Conservation (phyloP, 805 yeast genomes). For the Blastobotrys americana region DNA sequence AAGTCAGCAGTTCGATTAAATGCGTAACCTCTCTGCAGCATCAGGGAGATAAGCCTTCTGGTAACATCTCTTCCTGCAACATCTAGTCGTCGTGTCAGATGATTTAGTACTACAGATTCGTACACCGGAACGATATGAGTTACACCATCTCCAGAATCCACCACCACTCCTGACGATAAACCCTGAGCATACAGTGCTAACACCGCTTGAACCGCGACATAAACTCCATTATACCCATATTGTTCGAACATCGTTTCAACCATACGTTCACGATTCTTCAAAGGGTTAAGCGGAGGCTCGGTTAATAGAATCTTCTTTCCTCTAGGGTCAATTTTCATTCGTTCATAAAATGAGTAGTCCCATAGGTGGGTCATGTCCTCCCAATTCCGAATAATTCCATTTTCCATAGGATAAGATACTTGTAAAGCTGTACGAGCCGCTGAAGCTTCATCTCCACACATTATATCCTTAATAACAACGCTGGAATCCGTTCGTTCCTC, state of each 20-base stretch:
- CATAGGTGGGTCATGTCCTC: constrained; percentile 97
- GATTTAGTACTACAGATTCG: constrained; percentile 93
- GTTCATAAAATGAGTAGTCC: constrained; percentile 94
- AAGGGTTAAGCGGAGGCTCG: constrained; percentile 97
- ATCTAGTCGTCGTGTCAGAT: constrained; percentile 83
- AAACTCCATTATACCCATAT: constrained; percentile 85
- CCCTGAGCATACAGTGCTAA: constrained; percentile 97
- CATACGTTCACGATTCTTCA: constrained; percentile 84
- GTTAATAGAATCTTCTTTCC: constrained; percentile 82
- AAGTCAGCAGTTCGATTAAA: constrained; percentile 98
- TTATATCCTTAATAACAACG: constrained; percentile 82
- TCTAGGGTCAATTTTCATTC: constrained; percentile 66
- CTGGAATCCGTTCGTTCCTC: constrained; percentile 57
- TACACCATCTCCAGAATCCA: constrained; percentile 98
- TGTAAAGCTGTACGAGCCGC: constrained; percentile 84
- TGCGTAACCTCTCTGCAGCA: constrained; percentile 94
- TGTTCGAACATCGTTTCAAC: constrained; percentile 89
- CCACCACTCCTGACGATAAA: constrained; percentile 92
- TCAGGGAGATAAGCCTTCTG: constrained; percentile 82
- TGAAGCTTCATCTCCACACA: constrained; percentile 96
- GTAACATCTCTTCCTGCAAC: constrained; percentile 99
- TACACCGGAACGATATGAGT: constrained; percentile 98
- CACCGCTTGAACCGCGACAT: constrained; percentile 97
- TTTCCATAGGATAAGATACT: constrained; percentile 97
- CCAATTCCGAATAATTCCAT: constrained; percentile 96